A percentile compares a stretch with the other conserved stretches of the same genome.
These are phyloP conservation scores for Extremus antarcticus DNA, from an alignment of 495 filamentous ascomycete species.

Conservation along the genomic window DNA sequence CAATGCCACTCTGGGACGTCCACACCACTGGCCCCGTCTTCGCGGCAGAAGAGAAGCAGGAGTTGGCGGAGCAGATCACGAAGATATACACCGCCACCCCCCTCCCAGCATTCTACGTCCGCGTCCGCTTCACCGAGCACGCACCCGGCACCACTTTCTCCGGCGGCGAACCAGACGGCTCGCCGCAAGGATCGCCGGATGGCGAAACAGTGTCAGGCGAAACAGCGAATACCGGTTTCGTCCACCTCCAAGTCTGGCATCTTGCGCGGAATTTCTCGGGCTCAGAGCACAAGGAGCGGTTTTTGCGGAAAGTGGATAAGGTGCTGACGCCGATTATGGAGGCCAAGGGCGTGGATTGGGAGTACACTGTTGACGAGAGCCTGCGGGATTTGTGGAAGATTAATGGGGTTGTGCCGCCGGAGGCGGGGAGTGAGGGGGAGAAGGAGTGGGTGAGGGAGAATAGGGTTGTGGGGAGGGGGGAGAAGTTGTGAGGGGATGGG, in stretches of 20 bases:
- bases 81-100: neutral
- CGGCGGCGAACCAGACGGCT: neutral
- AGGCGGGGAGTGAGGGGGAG: neutral
- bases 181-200: too few relatives aligned
- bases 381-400: neutral
- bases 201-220: too few relatives aligned
- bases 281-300: neutral
- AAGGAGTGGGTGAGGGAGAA: neutral
- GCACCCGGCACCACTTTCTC: neutral
- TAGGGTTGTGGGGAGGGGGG: neutral
- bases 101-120: neutral
- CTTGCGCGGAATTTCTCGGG: neutral
- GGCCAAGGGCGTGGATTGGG: neutral
- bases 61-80: neutral
- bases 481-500: neutral
- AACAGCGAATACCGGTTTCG: neutral
- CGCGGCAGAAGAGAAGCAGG: neutral
- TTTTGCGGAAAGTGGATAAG: neutral
- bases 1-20: neutral
- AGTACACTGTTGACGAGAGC: neutral
- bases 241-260: neutral
- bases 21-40: neutral
- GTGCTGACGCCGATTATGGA: neutral
- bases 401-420: neutral
- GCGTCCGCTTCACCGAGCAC: neutral